A percentile compares a stretch with the other conserved stretches of the same genome.
phyloP scores from a whole-genome alignment of 805 yeast genomes.

The Hanseniaspora lindneri region DNA sequence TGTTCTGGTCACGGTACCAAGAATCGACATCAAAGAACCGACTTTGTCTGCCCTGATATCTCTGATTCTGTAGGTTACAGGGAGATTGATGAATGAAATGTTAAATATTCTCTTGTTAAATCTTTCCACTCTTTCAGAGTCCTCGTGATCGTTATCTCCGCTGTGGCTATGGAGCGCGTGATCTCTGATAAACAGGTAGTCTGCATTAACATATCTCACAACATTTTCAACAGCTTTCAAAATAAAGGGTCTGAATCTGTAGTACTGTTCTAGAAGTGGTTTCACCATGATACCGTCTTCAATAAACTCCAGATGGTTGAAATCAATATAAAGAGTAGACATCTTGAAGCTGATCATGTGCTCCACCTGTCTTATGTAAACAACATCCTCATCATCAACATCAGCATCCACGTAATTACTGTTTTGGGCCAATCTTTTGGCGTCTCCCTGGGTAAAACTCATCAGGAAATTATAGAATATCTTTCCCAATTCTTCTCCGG shows the following conservation, averaged over 20 bases:
- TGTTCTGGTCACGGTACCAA: conserved; percentile 91
- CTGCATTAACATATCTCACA: conserved; percentile 63
- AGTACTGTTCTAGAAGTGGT: conserved; percentile 84
- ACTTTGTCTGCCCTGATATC: conserved; percentile 82
- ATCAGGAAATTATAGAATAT: conserved; percentile 76
- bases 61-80: conserved; percentile 70
- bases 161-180: conserved; percentile 21
- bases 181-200: conserved; percentile 22
- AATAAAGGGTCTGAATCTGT: conserved; percentile 80
- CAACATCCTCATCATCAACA: conserved; percentile 34
- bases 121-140: conserved; percentile 29
- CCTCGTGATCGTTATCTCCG: conserved; percentile 18
- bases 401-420: conserved; percentile 18
- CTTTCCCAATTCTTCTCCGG: conserved; percentile 89
- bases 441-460: conserved; percentile 35
- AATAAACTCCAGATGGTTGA: conserved; percentile 57
- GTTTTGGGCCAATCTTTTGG: conserved; percentile 27
- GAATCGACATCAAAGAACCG: conserved; percentile 71
- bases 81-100: conserved; percentile 77
- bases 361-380: conserved; percentile 68
- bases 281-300: conserved; percentile 81
- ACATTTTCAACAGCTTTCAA: conserved; percentile 61
- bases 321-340: conserved; percentile 74
- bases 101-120: conserved; percentile 55
- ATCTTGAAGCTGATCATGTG: conserved; percentile 67